Evolutionary conservation across 108 stramenopile species (phyloP), one percentile per base, ranked within the genome.

Genomic region (Conticribra weissflogii): DNA sequence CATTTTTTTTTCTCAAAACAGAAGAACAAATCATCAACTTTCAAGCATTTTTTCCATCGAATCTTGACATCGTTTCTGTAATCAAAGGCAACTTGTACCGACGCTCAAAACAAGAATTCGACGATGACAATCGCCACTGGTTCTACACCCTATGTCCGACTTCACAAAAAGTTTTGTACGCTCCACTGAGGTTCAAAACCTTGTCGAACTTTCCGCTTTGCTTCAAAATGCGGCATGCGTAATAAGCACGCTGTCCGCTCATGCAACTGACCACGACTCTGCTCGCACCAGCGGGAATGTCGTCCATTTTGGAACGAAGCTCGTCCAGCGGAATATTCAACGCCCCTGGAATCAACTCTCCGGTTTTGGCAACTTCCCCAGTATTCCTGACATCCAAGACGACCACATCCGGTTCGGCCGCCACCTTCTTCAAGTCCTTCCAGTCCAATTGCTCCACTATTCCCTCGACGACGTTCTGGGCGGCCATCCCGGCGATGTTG

Each of bases 401-500:
- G 7, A 86, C 48, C 59, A 86, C 64, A 27, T 61, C 72, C 2
- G 67, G 69, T 22, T 76, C 56, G 0, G 74, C 46, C 22, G 72
- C 72, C 16, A 77, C 58, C 5, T 71, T 33, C 1, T 81, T 73
- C 33, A 89, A 45, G 24, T 89, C 82, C 46, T 76, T 81, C 85
- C 85, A 89, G 51, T 89, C 82, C 2, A 89, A 60, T 56, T 86
- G 83, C 7, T 79, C 79, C 12, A 89, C 85, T 12, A 86, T 36
- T 24, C 88, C 88, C 24, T 89, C 83, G 23, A 86, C 49, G 34
- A 85, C 61, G 54, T 89, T 89, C 48, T 83, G 82, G 12, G 88
- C 88, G 1, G 81, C 81, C 83, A 89, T 85, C 4, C 88, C 88
- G 9, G 88, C 88, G 45, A 85, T 84, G 72, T 89, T 89, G 22